Conservation (phyloP, 2,329 filamentous ascomycete genomes). For the Xylariales sp. region DNA sequence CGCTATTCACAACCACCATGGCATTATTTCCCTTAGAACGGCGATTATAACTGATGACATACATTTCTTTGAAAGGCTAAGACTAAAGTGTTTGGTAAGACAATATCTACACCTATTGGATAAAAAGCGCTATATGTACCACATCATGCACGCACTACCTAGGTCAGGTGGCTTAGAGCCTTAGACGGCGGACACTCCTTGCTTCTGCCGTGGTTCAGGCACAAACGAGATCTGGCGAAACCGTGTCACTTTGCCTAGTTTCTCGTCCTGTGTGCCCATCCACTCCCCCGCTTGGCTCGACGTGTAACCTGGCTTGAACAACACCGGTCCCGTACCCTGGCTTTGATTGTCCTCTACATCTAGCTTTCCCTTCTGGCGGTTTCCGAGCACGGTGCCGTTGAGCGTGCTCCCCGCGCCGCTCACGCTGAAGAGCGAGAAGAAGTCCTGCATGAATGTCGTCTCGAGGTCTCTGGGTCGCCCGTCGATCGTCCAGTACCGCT, state of each 20-base stretch:
- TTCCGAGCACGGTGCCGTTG: slow-evolving; percentile 45
- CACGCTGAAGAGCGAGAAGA: slow-evolving; percentile 51
- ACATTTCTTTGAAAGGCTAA: too few relatives aligned
- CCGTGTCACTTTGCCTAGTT: slow-evolving; percentile 16
- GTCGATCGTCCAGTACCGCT: slow-evolving; percentile 58
- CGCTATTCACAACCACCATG: too few relatives aligned
- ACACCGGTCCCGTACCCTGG: slow-evolving; percentile 16
- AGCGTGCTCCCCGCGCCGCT: slow-evolving; percentile 42
- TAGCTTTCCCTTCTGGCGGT: slow-evolving; percentile 13
- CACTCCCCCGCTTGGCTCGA: slow-evolving; percentile 31
- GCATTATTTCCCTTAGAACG: too few relatives aligned
- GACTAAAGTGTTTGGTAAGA: too few relatives aligned
- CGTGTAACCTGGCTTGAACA: slow-evolving; percentile 19
- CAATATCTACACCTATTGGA: too few relatives aligned
- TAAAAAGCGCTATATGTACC: too few relatives aligned
- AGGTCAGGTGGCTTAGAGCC: too few relatives aligned
- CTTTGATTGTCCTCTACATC: slow-evolving; percentile 13
- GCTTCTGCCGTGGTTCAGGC: slow-evolving; percentile 25
- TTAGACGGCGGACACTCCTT: slow-evolving; percentile 18
- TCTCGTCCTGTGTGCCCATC: slow-evolving; percentile 30
- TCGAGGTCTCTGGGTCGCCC: slow-evolving; percentile 52
- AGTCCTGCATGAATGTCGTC: slow-evolving; percentile 57
- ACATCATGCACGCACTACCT: too few relatives aligned
- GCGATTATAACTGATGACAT: too few relatives aligned
- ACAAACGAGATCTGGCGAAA: slow-evolving; percentile 41